Base-by-base conservation (phyloP, 2,329 filamentous ascomycete genomes). In the Botrytis pseudocinerea region DNA sequence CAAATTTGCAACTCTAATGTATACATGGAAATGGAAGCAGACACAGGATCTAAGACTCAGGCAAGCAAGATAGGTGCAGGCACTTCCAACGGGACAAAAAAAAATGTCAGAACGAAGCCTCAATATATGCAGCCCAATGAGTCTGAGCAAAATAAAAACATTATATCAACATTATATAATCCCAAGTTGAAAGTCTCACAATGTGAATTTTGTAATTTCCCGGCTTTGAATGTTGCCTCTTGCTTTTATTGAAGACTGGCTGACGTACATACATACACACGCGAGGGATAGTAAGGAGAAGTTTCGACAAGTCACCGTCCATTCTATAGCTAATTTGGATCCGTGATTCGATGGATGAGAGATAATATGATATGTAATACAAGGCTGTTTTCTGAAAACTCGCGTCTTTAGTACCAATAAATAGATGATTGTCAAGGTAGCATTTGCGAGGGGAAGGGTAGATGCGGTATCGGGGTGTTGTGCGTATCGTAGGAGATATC, bases 331-430 rank as follows among this genome's bases (percentile, higher is more conserved):
- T 71, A 65, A 42, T 42, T n/a, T 18, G 65, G 57, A 7, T 65
- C 38, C 28, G 28, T 25, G 32, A 71, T 35, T 51, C 42, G 44
- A 18, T 38, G 14, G 25, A 25, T 40, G 32, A 71, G 46, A 54
- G 28, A 64, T 54, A 44, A 64, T 18, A 40, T 54, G 69, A 54
- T 71, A 51, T 32, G 69, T 71, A 71, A 64, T 65, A 71, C 60
- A 71, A 69, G 48, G 48, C 25, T 44, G 44, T 51, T 63, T 64
- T 28, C 40, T 42, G n/a, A n/a, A 25, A 38, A 64, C 28, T 44
- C 69, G 46, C 38, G 10, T 14, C 38, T 63, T 61, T 25, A 32
- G 59, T 54, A 51, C 32, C 42, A 64, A 64, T 64, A 25, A 32
- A 54, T 62, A 20, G 57, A 51, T 54, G 9, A n/a, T 25, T 2